These are phyloP conservation scores for Mrakia gelida DNA, from an alignment of 768 basidiomycete genomes.

Conservation along the genomic window DNA sequence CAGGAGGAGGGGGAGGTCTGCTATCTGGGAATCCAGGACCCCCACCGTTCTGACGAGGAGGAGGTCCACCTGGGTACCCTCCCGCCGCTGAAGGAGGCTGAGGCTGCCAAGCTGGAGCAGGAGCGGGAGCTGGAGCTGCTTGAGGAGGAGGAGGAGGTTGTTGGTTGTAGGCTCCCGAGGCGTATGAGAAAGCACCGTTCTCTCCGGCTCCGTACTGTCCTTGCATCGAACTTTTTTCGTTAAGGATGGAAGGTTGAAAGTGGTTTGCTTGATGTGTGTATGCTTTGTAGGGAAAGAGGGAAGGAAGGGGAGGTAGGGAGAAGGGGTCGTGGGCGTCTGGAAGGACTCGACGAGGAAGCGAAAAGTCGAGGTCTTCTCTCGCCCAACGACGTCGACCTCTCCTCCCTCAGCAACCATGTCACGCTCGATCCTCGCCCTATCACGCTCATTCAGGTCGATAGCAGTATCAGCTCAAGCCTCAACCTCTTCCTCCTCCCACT, in stretches of 20 bases:
- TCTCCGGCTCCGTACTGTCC: background rate
- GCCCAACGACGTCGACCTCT: background rate
- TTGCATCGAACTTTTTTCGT: background rate
- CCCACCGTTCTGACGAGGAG: conserved; percentile 1
- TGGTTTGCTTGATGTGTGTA: background rate
- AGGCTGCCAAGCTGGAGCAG: conserved; percentile 1
- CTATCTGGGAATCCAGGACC: background rate
- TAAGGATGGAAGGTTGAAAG: too few relatives aligned
- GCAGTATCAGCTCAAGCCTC: background rate
- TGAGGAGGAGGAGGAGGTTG: background rate
- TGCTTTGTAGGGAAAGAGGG: background rate
- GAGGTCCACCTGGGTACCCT: background rate
- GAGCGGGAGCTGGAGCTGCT: background rate
- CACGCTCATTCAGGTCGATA: background rate
- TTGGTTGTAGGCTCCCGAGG: background rate
- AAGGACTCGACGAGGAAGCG: background rate
- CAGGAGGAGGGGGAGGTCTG: conserved; percentile 16
- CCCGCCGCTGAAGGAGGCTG: background rate
- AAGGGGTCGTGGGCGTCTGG: background rate
- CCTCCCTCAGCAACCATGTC: background rate
- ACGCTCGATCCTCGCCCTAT: background rate
- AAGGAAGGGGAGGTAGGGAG: background rate
- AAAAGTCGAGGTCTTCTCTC: background rate
- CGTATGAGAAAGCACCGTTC: background rate
- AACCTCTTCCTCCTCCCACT: background rate